Percentiles rank a stretch among this genome's conserved stretches.
Evolutionary conservation across 805 yeast species (phyloP).

Genomic region (Candida verbasci): DNA sequence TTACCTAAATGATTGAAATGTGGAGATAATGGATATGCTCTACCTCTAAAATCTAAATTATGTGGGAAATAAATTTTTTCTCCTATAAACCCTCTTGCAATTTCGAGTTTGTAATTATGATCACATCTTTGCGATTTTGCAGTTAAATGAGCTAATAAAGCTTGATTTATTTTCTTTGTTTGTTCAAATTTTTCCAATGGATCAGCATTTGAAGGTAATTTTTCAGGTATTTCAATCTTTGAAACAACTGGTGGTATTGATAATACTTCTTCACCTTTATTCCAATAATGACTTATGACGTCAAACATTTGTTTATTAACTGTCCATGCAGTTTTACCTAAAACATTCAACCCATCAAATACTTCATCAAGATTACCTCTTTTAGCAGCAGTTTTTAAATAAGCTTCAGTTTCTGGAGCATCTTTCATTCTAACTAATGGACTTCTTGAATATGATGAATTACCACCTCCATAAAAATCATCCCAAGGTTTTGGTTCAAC

Average conservation of each 20-base stretch:
- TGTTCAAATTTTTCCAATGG: slow-evolving; percentile 69
- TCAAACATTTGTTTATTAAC: slow-evolving; percentile 69
- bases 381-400: slow-evolving; percentile 78
- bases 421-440: slow-evolving; percentile 72
- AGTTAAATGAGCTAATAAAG: slow-evolving; percentile 58
- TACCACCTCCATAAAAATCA: slow-evolving; percentile 83
- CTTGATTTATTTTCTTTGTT: slow-evolving; percentile 54
- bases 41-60: slow-evolving; percentile 36
- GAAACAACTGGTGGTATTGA: slow-evolving; percentile 55
- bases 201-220: slow-evolving; percentile 64
- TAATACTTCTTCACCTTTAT: slow-evolving; percentile 70
- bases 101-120: slow-evolving; percentile 86
- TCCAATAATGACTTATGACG: slow-evolving; percentile 78
- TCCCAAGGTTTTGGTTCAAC: slow-evolving; percentile 90
- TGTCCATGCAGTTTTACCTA: slow-evolving; percentile 92
- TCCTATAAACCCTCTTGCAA: slow-evolving; percentile 79
- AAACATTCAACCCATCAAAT: slow-evolving; percentile 75
- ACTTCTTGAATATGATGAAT: slow-evolving; percentile 64
- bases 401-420: slow-evolving; percentile 86
- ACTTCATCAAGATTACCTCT: slow-evolving; percentile 61
- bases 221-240: slow-evolving; percentile 41
- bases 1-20: slow-evolving; percentile 30
- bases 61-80: slow-evolving; percentile 36
- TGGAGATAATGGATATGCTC: slow-evolving; percentile 38
- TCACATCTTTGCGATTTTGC: slow-evolving; percentile 89